These are phyloP conservation scores for Cladophialophora carrionii DNA, from an alignment of 2,329 filamentous ascomycete species.

Conservation along the genomic window DNA sequence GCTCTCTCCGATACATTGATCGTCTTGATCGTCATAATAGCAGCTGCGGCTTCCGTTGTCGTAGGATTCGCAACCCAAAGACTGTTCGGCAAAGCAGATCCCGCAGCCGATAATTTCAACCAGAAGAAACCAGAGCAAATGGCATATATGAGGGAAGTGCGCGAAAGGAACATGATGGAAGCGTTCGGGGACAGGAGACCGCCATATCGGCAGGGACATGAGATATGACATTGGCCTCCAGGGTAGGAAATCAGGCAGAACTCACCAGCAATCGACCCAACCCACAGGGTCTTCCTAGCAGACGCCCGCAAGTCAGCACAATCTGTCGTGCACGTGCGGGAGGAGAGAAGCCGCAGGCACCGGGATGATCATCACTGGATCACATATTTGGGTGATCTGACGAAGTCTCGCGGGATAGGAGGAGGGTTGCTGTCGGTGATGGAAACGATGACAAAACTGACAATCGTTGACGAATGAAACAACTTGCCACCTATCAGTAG, in stretches of 20 bases:
- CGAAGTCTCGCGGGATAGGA: not conserved
- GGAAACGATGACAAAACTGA: not conserved
- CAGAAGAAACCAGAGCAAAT: constrained; percentile 18
- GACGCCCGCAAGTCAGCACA: not conserved
- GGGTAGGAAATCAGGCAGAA: not conserved
- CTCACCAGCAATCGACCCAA: not conserved
- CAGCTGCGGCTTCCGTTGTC: constrained; percentile 17
- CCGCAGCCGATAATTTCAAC: constrained; percentile 14
- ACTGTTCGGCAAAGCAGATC: constrained; percentile 15
- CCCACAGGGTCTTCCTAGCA: not conserved
- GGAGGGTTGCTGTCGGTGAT: not conserved
- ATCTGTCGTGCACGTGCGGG: not conserved
- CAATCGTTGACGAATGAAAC: not conserved
- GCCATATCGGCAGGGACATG: not conserved
- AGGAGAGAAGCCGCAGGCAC: not conserved
- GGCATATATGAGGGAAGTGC: constrained; percentile 32
- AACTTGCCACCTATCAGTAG: not conserved
- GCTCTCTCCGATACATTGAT: constrained; percentile 22
- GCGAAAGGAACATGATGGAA: constrained; percentile 22
- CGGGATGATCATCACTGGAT: not conserved
- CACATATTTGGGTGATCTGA: not conserved
- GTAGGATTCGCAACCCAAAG: constrained; percentile 28
- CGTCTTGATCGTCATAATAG: constrained; percentile 29
- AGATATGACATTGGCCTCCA: not conserved
- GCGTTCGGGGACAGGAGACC: constrained; percentile 21